Evolutionary conservation across 2,329 filamentous ascomycete species (phyloP).

Genomic region (Talaromyces sp.): DNA sequence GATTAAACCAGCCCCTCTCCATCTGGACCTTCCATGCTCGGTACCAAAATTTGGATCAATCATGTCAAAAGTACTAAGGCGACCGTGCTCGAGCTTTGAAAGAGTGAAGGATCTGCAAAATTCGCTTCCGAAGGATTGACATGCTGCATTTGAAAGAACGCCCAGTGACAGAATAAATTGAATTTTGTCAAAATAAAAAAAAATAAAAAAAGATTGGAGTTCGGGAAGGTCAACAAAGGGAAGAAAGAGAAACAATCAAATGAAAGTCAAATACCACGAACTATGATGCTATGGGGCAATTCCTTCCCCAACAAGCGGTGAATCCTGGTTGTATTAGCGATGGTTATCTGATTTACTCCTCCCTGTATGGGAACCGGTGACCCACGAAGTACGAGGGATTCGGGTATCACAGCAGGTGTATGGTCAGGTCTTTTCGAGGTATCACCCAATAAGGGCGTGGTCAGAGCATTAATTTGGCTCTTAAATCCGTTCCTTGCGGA

Average conservation of each 20-base stretch:
- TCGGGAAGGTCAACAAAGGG: neutral
- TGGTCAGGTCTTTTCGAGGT: slow-evolving; percentile 5
- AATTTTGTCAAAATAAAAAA: neutral
- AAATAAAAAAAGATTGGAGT: neutral
- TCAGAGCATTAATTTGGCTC: neutral
- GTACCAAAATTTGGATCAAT: slow-evolving; percentile 22
- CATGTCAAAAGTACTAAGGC: slow-evolving; percentile 20
- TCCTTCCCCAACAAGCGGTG: slow-evolving; percentile 23
- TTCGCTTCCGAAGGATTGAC: slow-evolving; percentile 8
- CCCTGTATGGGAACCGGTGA: slow-evolving; percentile 4
- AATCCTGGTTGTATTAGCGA: slow-evolving; percentile 18
- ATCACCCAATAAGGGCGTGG: slow-evolving; percentile 8
- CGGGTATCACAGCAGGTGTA: slow-evolving; percentile 13
- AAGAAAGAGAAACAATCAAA: slow-evolving; percentile 3
- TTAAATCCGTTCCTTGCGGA: slow-evolving; percentile 8
- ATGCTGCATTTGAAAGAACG: slow-evolving; percentile 1
- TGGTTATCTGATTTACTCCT: slow-evolving; percentile 25
- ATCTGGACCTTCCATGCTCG: slow-evolving; percentile 6
- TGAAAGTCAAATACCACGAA: neutral
- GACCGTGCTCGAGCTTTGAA: neutral
- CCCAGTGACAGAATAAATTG: neutral
- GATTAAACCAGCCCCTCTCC: neutral
- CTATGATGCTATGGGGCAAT: neutral
- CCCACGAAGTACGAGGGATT: slow-evolving; percentile 5
- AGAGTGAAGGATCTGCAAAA: slow-evolving; percentile 15